These are phyloP conservation scores for Cystobasidium ongulense DNA, from an alignment of 768 basidiomycete species.

Conservation along the genomic window DNA sequence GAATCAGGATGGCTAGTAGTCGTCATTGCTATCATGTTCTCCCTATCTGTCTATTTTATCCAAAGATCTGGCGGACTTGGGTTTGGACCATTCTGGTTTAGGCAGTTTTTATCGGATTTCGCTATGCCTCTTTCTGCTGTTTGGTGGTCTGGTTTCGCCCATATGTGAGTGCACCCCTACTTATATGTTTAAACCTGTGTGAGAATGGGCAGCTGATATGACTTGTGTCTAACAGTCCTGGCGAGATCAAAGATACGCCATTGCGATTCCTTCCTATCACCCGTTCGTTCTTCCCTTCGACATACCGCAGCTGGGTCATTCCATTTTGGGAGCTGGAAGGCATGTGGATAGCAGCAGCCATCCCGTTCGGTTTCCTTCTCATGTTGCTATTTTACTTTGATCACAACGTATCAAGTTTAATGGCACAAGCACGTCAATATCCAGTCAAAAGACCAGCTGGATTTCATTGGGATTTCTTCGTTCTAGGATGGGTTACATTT, in stretches of 20 bases:
- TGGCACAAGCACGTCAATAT: constrained; percentile 82
- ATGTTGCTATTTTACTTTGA: constrained; percentile 94
- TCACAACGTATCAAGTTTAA: constrained; percentile 55
- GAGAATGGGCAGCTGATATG: background rate
- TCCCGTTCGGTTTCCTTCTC: constrained; percentile 78
- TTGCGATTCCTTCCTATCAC: constrained; percentile 39
- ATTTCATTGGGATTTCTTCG: constrained; percentile 51
- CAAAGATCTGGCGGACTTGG: constrained; percentile 33
- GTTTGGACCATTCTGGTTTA: constrained; percentile 41
- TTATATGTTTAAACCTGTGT: background rate
- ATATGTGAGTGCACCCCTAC: constrained; percentile 34
- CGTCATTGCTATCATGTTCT: constrained; percentile 42
- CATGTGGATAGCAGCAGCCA: constrained; percentile 79
- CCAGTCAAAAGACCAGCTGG: constrained; percentile 78
- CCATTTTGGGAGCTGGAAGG: constrained; percentile 77
- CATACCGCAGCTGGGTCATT: constrained; percentile 65
- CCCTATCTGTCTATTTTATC: constrained; percentile 41
- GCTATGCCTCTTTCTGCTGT: constrained; percentile 40
- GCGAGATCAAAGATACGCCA: constrained; percentile 35
- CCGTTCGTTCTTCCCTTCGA: constrained; percentile 33
- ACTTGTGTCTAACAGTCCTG: constrained; percentile 33
- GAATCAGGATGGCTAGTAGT: constrained; percentile 41
- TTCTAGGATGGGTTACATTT: constrained; percentile 82
- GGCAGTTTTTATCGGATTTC: constrained; percentile 42
- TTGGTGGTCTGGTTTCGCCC: constrained; percentile 41